Percentiles rank a stretch among this genome's conserved stretches.
These are phyloP conservation scores for Magnolia kwangsiensis DNA, from an alignment of 164 flowering plant genomes.

Conservation along the genomic window DNA sequence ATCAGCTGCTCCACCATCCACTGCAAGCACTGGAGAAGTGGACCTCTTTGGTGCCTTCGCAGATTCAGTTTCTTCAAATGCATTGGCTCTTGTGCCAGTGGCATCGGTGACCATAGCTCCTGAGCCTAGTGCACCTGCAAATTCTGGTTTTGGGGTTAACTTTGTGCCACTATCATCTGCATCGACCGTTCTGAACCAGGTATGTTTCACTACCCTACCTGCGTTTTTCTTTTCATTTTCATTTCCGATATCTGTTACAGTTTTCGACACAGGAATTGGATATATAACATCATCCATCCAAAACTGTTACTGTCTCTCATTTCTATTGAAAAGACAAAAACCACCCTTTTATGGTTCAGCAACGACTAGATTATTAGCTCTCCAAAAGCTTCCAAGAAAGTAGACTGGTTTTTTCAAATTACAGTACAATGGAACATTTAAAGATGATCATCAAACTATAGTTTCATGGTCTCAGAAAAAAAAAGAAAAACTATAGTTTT, in stretches of 20 bases:
- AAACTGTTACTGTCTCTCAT: not conserved
- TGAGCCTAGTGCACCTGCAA: conserved; percentile 28
- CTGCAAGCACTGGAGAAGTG: conserved; percentile 52
- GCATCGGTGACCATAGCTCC: conserved; percentile 25
- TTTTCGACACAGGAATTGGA: conserved; percentile 2
- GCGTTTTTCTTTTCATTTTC: not conserved
- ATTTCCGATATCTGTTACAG: conserved; percentile 23
- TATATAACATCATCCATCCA: too few relatives aligned
- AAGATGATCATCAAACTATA: too few relatives aligned
- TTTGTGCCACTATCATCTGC: conserved; percentile 37
- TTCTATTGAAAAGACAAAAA: not conserved
- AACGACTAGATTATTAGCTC: not conserved
- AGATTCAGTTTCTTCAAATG: conserved; percentile 46
- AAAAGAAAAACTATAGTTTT: too few relatives aligned
- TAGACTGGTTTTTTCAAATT: not conserved
- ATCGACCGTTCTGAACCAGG: conserved; percentile 46
- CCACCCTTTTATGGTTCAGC: not conserved
- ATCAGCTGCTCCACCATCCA: conserved; percentile 35
- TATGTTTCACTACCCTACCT: conserved; percentile 10
- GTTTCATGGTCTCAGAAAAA: too few relatives aligned
- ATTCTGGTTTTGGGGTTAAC: conserved; percentile 32
- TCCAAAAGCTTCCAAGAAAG: not conserved
- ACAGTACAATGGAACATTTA: too few relatives aligned
- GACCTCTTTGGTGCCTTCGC: conserved; percentile 78
- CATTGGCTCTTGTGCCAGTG: conserved; percentile 62